A percentile compares a stretch with the other conserved stretches of the same genome.
Conservation (phyloP, 2,329 filamentous ascomycete species). For the Emmonsiellopsis sp. region DNA sequence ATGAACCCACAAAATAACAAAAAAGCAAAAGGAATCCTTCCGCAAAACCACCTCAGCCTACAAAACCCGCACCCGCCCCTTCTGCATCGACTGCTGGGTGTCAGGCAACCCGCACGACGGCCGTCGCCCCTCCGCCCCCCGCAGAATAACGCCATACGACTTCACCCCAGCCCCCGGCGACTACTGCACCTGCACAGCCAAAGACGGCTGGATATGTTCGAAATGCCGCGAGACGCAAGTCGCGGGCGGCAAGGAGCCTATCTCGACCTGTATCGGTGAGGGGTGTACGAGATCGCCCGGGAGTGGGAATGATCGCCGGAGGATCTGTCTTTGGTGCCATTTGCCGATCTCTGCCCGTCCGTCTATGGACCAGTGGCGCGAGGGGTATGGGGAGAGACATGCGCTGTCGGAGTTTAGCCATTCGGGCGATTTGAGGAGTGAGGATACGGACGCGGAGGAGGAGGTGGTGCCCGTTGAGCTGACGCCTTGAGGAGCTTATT, state of each 20-base stretch:
- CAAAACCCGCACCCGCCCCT: slow-evolving; percentile 19
- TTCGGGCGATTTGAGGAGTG: not conserved
- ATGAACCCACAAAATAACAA: too few species aligned
- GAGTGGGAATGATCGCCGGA: slow-evolving; percentile 16
- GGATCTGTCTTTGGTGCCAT: slow-evolving; percentile 24
- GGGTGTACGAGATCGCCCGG: slow-evolving; percentile 14
- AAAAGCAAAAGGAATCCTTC: slow-evolving; percentile 15
- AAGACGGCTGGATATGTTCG: slow-evolving; percentile 20
- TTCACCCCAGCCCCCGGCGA: slow-evolving; percentile 11
- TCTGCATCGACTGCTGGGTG: slow-evolving; percentile 21
- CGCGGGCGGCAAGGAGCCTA: slow-evolving; percentile 11
- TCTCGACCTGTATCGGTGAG: slow-evolving; percentile 16
- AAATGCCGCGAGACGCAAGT: slow-evolving; percentile 20
- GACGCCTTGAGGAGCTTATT: too few species aligned
- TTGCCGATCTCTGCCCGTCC: slow-evolving; percentile 9
- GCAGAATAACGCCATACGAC: slow-evolving; percentile 6
- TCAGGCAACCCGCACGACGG: slow-evolving; percentile 15
- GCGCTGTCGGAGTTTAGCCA: not conserved
- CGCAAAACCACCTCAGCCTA: slow-evolving; percentile 18
- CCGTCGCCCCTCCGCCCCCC: slow-evolving; percentile 12
- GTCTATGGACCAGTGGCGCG: slow-evolving; percentile 4
- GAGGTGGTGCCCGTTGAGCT: not conserved
- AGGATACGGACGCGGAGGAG: not conserved
- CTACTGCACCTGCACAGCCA: slow-evolving; percentile 18
- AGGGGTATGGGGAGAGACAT: slow-evolving; percentile 5